Evolutionary conservation across 164 flowering plant species (phyloP), one percentile per base, ranked within the genome.

Genomic region (Chloranthus sessilifolius): DNA sequence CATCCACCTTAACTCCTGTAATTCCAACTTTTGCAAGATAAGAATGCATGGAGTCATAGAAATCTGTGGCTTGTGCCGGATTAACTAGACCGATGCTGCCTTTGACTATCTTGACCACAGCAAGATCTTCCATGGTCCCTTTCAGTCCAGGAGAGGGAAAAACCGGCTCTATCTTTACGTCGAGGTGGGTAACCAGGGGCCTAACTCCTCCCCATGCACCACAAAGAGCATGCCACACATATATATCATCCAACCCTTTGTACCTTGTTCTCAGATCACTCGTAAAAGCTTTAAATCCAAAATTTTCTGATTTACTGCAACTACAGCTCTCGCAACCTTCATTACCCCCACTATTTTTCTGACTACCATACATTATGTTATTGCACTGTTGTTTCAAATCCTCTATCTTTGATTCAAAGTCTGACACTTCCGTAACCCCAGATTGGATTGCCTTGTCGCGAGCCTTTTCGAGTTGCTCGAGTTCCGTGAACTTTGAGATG

Each of bases 181-280:
- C 7, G n/a, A 26, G 20, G 12, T 45, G 17, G 10, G 30, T 25
- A 9, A 16, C n/a, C 9, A 2, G 16, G 15, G 49, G 49, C 20
- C 49, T 45, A 8, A 45, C 31, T n/a, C 49, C 49, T 7, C 49
- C 49, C 49, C 49, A 45, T 1, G 30, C 30, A 3, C 49, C 49
- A 45, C 49, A 45, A 4, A 45, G 12, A 3, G 49, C 49, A 15
- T 45, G 49, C 49, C 49, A 45, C 16, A 45, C 47, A 43, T 43
- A 43, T 7, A 43, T 26, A 43, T 43, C 25, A 19, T 43, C 26
- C 15, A 43, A 8, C 16, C 20, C 31, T 5, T 25, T 25, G 17
- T 16, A 45, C 4, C 4, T 27, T 17, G 2, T 8, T n/a, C 16
- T 45, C 33, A 45, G 17, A 22, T 45, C 49, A 5, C 4, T 16